A percentile compares a stretch with the other conserved stretches of the same genome.
These are phyloP conservation scores for Solanum verrucosum DNA, from an alignment of 257 asterid species.

Conservation along the genomic window DNA sequence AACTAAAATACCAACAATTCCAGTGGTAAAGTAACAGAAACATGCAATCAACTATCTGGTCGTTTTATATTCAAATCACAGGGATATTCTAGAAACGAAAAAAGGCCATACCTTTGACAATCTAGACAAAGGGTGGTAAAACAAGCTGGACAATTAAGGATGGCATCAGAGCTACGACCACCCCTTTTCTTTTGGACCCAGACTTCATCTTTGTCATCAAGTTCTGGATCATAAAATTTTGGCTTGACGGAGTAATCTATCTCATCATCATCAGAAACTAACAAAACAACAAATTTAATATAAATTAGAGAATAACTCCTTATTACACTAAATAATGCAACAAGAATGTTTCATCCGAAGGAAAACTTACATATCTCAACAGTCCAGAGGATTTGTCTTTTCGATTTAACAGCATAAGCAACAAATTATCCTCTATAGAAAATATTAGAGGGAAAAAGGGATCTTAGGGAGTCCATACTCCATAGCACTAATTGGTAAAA, in stretches of 20 bases:
- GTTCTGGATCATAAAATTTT: constrained; percentile 63
- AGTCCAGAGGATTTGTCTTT: not conserved
- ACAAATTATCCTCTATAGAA: not conserved
- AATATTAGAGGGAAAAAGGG: not conserved
- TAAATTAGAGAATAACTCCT: not conserved
- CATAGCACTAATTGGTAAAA: not conserved
- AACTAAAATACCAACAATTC: not conserved
- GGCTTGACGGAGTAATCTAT: constrained; percentile 78
- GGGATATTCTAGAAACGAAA: not conserved
- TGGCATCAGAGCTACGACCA: constrained; percentile 70
- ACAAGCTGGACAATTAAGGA: constrained; percentile 95
- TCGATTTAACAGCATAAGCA: not conserved
- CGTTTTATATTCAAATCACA: not conserved
- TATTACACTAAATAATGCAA: not conserved
- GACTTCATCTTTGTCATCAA: constrained; percentile 61
- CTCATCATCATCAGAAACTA: constrained; percentile 90
- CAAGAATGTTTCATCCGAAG: not conserved
- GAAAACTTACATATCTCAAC: not conserved
- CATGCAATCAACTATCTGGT: not conserved
- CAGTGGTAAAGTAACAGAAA: not conserved
- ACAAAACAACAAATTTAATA: not conserved
- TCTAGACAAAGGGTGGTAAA: constrained; percentile 84
- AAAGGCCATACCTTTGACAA: constrained; percentile 57
- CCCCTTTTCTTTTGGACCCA: constrained; percentile 68
- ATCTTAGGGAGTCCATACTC: not conserved